These are phyloP conservation scores for Calonectria pseudoreteaudii DNA, from an alignment of 2,329 filamentous ascomycete species.

Conservation along the genomic window DNA sequence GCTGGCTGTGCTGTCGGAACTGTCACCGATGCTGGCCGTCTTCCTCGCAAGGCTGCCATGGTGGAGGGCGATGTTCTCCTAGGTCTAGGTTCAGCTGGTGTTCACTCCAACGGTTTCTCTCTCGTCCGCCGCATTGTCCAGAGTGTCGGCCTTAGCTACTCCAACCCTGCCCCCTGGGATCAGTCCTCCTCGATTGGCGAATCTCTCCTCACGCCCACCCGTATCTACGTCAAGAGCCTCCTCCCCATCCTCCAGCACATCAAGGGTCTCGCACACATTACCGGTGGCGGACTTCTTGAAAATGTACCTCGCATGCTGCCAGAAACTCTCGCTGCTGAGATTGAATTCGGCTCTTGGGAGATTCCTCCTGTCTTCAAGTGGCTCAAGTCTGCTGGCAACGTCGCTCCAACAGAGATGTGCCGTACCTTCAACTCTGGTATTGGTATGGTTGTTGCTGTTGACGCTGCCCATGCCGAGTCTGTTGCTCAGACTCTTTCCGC, in stretches of 20 bases:
- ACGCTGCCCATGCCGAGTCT: conserved; percentile 69
- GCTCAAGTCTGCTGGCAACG: conserved; percentile 80
- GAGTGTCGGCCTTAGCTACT: conserved; percentile 76
- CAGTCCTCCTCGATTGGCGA: conserved; percentile 72
- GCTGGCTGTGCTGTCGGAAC: conserved; percentile 91
- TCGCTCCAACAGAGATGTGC: conserved; percentile 84
- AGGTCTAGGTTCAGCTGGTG: conserved; percentile 85
- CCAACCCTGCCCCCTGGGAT: conserved; percentile 82
- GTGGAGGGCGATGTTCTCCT: conserved; percentile 84
- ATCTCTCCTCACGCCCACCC: conserved; percentile 87
- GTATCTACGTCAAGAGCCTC: conserved; percentile 90
- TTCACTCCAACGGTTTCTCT: conserved; percentile 98
- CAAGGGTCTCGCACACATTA: conserved; percentile 97
- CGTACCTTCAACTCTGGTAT: conserved; percentile 95
- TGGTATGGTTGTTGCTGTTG: conserved; percentile 92
- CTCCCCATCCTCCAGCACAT: conserved; percentile 76
- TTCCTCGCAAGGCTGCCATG: conserved; percentile 85
- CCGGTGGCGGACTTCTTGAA: conserved; percentile 90
- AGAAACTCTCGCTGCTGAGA: conserved; percentile 78
- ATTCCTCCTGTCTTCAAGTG: conserved; percentile 86
- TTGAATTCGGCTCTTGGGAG: conserved; percentile 82
- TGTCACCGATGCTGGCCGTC: conserved; percentile 74
- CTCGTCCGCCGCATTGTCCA: conserved; percentile 92
- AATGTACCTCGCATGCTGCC: conserved; percentile 97
- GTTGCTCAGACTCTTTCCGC: conserved; percentile 71